Percentiles rank a stretch among this genome's conserved stretches.
Evolutionary conservation across 1,284 basidiomycete genomes (phyloP).

Genomic region (Fomitopsis schrenkii): DNA sequence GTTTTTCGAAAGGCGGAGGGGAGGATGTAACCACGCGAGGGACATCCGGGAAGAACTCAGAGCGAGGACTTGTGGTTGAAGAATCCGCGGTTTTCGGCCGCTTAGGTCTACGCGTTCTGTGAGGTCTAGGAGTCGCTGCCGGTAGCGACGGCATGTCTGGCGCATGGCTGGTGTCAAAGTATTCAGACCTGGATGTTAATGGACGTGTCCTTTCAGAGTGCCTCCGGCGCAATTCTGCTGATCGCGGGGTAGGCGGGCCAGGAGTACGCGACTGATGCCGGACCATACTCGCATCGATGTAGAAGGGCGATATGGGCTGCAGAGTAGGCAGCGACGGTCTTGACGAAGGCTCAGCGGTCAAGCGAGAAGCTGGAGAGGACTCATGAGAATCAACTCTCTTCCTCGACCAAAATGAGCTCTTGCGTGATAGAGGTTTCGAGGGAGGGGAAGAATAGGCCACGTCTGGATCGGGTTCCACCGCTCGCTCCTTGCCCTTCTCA

Average conservation of each 20-base stretch:
- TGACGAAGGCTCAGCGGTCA: conserved; percentile 18
- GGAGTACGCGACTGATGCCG: conserved; percentile 22
- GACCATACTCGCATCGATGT: conserved; percentile 31
- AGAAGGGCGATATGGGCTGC: conserved; percentile 50
- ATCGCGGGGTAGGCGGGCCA: conserved; percentile 25
- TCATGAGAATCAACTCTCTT: conserved; percentile 32
- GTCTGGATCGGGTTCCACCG: conserved; percentile 11
- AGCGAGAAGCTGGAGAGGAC: conserved; percentile 16
- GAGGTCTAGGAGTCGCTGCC: conserved; percentile 12
- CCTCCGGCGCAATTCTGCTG: conserved; percentile 40
- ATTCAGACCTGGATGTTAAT: conserved; percentile 9
- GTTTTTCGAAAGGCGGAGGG: conserved; percentile 12
- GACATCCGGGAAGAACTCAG: conserved; percentile 11
- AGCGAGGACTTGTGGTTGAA: conserved; percentile 12
- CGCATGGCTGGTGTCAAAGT: neutral
- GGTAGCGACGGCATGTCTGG: conserved; percentile 9
- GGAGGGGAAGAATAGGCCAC: conserved; percentile 12
- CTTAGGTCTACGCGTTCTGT: conserved; percentile 17
- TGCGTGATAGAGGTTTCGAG: conserved; percentile 41
- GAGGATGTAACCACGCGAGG: conserved; percentile 8
- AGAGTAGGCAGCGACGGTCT: conserved; percentile 42
- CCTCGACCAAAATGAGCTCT: conserved; percentile 52
- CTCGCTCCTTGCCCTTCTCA: conserved; percentile 40
- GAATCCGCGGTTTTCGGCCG: conserved; percentile 28
- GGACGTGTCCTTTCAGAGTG: conserved; percentile 41